Percentiles rank a stretch among this genome's conserved stretches.
These are phyloP conservation scores for Triangularia verruculosa DNA, from an alignment of 2,329 filamentous ascomycete genomes.

Conservation along the genomic window DNA sequence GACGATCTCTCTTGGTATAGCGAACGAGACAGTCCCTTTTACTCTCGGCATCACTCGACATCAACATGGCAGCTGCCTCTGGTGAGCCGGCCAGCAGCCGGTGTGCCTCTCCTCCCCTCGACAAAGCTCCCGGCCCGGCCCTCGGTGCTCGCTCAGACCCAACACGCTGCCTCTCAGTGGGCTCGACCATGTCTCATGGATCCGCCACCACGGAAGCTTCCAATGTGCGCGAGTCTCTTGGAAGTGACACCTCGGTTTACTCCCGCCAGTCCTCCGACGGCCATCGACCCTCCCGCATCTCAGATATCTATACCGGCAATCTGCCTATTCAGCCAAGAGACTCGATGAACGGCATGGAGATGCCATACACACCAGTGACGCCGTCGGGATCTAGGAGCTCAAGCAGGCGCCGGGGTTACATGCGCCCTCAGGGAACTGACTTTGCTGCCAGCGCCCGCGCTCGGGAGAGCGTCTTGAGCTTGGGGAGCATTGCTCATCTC, in stretches of 20 bases:
- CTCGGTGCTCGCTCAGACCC: slow-evolving; percentile 57
- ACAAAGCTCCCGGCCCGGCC: slow-evolving; percentile 59
- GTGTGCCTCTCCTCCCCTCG: slow-evolving; percentile 63
- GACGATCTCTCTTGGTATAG: slow-evolving; percentile 2
- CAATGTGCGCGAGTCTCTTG: slow-evolving; percentile 50
- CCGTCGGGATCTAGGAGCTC: slow-evolving; percentile 22
- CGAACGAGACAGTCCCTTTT: background rate
- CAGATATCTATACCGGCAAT: slow-evolving; percentile 38
- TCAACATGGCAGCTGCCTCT: slow-evolving; percentile 37
- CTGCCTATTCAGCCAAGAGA: slow-evolving; percentile 39
- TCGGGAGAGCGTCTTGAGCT: slow-evolving; percentile 89
- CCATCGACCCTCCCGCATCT: slow-evolving; percentile 44
- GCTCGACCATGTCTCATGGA: slow-evolving; percentile 57
- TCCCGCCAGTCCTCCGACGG: slow-evolving; percentile 65
- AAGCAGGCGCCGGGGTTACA: slow-evolving; percentile 71
- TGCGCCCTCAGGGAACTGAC: slow-evolving; percentile 80
- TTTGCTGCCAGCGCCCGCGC: slow-evolving; percentile 89
- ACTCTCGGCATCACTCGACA: slow-evolving; percentile 1
- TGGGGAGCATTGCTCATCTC: slow-evolving; percentile 94
- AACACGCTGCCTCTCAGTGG: slow-evolving; percentile 62
- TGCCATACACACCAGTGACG: slow-evolving; percentile 6
- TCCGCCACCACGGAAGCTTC: slow-evolving; percentile 48
- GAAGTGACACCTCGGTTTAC: slow-evolving; percentile 49
- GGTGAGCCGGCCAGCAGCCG: slow-evolving; percentile 40
- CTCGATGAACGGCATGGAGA: slow-evolving; percentile 45